phyloP scores from a whole-genome alignment of 495 filamentous ascomycete species.

The Aspergillus panamensis region DNA sequence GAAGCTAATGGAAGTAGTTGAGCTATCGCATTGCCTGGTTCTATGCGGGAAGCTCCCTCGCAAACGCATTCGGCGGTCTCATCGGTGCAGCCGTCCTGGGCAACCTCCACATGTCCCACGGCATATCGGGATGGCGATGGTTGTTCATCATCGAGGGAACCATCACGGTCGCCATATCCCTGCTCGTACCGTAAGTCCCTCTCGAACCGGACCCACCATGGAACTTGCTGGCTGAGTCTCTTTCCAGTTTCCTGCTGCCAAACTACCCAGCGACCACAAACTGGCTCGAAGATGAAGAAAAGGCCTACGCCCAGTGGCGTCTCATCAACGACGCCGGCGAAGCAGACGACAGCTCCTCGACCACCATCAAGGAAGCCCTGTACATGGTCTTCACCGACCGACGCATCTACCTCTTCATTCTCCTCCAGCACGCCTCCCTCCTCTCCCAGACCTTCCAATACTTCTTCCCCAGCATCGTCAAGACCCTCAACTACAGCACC shows the following conservation, averaged over 20 bases:
- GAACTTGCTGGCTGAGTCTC: too few species aligned
- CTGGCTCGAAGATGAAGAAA: slow-evolving; percentile 68
- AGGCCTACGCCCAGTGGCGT: slow-evolving; percentile 64
- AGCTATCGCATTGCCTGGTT: slow-evolving; percentile 53
- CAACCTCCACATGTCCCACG: slow-evolving; percentile 37
- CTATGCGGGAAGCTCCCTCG: slow-evolving; percentile 59
- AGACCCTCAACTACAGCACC: slow-evolving; percentile 61
- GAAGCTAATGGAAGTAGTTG: slow-evolving; percentile 14
- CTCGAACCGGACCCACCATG: slow-evolving; percentile 2
- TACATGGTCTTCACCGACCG: slow-evolving; percentile 30
- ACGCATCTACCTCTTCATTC: slow-evolving; percentile 37
- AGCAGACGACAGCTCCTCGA: slow-evolving; percentile 50
- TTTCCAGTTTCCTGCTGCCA: slow-evolving; percentile 59
- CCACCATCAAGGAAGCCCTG: slow-evolving; percentile 27
- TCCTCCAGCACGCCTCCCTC: slow-evolving; percentile 36
- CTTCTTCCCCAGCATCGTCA: slow-evolving; percentile 81
- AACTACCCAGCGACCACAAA: slow-evolving; percentile 73
- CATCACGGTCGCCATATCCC: slow-evolving; percentile 30
- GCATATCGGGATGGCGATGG: slow-evolving; percentile 65
- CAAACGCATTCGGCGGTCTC: slow-evolving; percentile 61
- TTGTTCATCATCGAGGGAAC: slow-evolving; percentile 76
- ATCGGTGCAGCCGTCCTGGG: slow-evolving; percentile 53
- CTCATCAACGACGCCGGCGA: slow-evolving; percentile 74
- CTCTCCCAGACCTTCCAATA: slow-evolving; percentile 63
- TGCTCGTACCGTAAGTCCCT: slow-evolving; percentile 23